phyloP scores from a whole-genome alignment of 2,329 filamentous ascomycete species.

The Graphiopsis chlorocephala region DNA sequence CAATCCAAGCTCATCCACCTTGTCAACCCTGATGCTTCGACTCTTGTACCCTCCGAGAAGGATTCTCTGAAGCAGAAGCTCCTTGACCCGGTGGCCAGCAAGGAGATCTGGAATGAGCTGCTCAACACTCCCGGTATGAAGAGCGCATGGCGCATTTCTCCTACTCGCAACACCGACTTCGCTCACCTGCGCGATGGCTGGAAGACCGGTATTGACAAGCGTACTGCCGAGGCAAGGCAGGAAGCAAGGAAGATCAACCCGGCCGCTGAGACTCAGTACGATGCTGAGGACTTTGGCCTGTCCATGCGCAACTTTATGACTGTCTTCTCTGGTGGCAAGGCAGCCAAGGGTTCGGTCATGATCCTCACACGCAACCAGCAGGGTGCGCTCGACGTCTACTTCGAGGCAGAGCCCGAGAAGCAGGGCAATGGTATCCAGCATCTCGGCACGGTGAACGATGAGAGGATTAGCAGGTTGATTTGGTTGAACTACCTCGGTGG shows the following conservation, averaged over 20 bases:
- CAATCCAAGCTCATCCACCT: conserved; percentile 74
- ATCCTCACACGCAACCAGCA: conserved; percentile 65
- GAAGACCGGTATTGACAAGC: conserved; percentile 76
- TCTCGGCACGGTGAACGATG: conserved; percentile 73
- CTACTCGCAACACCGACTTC: conserved; percentile 92
- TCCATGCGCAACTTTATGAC: conserved; percentile 75
- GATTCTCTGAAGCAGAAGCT: conserved; percentile 67
- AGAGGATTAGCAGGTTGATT: conserved; percentile 73
- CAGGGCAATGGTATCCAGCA: conserved; percentile 43
- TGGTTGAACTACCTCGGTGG: conserved; percentile 92
- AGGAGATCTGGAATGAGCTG: conserved; percentile 71
- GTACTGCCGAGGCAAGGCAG: conserved; percentile 59
- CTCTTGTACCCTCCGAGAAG: conserved; percentile 79
- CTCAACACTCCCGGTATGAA: conserved; percentile 66
- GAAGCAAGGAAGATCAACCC: conserved; percentile 27
- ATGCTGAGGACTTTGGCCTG: conserved; percentile 72
- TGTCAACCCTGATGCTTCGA: conserved; percentile 74
- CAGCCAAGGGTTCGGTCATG: conserved; percentile 77
- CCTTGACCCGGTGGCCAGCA: conserved; percentile 66
- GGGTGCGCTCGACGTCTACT: conserved; percentile 67
- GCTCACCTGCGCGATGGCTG: conserved; percentile 88
- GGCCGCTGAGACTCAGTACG: conserved; percentile 48
- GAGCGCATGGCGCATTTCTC: conserved; percentile 78
- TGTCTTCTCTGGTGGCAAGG: conserved; percentile 73
- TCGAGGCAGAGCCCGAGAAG: conserved; percentile 50